Base-by-base conservation (phyloP, 1,139 yeast species). In the Yamadazyma siamensis region DNA sequence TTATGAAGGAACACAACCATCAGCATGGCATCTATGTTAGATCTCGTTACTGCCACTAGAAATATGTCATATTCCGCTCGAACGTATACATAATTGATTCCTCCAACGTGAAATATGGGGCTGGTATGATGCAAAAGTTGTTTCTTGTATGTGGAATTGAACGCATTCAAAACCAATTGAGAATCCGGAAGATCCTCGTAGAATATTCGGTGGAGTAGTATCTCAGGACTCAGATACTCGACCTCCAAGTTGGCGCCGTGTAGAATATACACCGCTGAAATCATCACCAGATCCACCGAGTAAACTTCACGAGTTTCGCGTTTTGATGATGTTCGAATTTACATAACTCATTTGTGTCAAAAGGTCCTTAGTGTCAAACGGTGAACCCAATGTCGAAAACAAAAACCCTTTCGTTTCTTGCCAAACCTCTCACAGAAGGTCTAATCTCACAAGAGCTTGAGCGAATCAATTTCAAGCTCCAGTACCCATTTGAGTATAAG, bases 21-120 rank as follows among this genome's bases (percentile, higher is more conserved):
- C 66, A 60, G 69, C 72, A 68, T 65, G 18, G 59, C 68, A 44
- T 65, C 58, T 21, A 53, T 40, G 36, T 67, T 67, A 22, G 40
- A 35, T n/a, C 50, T 39, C 1, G 66, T 47, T 5, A 58, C 67
- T 5, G 61, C 61, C 34, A 67, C 28, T 13, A 64, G 31, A 6
- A 59, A 29, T 5, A 68, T 42, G 35, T 58, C 62, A 35, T 61
- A 48, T 8, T 46, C 57, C 23, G 56, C 56, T 35, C 51, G 44
- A 7, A 60, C 43, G 33, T 59, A 57, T 1, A 61, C 46, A 37
- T 57, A 66, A 31, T 53, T 56, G 23, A 63, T 36, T 1, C 69
- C 69, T 6, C 49, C 41, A 20, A 39, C 36, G 25, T 41, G 36
- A 7, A 65, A 21, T 15, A 65, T 48, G 3, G 75, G 75, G 2